These are phyloP conservation scores for Podila horticola DNA, from an alignment of 192 early-diverging fungal species.

Conservation along the genomic window DNA sequence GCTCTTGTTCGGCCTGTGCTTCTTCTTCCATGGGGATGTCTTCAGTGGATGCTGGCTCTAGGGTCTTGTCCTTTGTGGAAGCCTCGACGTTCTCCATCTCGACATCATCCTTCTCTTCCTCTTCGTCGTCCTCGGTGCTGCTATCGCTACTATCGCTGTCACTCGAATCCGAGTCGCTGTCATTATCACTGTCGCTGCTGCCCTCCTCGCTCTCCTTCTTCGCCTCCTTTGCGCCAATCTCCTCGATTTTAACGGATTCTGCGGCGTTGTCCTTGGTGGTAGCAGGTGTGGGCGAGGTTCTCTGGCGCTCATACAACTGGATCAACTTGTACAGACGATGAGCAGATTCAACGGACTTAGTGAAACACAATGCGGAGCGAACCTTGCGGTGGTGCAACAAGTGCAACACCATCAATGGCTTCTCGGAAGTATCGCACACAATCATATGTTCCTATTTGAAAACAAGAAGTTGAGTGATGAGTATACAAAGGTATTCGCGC, in stretches of 20 bases:
- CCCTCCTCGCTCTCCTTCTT: conserved; percentile 4
- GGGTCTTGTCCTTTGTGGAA: conserved; percentile 3
- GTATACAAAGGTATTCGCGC: background rate
- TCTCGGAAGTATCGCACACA: conserved; percentile 68
- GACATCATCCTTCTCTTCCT: conserved; percentile 9
- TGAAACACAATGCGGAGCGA: conserved; percentile 82
- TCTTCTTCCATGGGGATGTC: background rate
- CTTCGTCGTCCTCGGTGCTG: conserved; percentile 7
- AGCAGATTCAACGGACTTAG: conserved; percentile 91
- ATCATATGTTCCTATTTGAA: conserved; percentile 77
- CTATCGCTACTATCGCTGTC: background rate
- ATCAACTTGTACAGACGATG: conserved; percentile 82
- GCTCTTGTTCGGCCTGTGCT: background rate
- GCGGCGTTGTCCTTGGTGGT: background rate
- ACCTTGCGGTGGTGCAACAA: conserved; percentile 73
- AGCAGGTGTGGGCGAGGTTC: background rate
- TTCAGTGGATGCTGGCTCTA: background rate
- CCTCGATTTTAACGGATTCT: background rate
- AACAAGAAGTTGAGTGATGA: background rate
- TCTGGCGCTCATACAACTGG: conserved; percentile 62
- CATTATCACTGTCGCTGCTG: background rate
- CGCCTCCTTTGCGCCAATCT: background rate
- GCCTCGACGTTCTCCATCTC: conserved; percentile 37
- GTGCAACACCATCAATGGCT: conserved; percentile 89
- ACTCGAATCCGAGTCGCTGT: conserved; percentile 3